phyloP scores from a whole-genome alignment of 495 filamentous ascomycete species.

The Aspergillus heteromorphus region DNA sequence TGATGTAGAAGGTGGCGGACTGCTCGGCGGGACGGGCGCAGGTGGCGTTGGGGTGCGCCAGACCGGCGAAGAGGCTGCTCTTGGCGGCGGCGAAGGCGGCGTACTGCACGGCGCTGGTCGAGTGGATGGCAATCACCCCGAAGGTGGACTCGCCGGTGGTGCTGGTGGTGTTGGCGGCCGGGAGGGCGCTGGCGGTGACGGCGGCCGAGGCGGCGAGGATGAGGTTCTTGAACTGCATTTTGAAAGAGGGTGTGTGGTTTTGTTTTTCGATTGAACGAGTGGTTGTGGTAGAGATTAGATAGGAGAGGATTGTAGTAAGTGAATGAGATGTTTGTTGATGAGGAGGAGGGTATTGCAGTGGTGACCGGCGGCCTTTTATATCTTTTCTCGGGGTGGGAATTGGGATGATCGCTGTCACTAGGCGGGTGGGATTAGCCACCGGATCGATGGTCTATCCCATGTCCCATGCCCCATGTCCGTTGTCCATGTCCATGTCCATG shows the following conservation, averaged over 20 bases:
- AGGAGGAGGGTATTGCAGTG: neutral
- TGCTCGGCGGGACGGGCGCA: slow-evolving; percentile 35
- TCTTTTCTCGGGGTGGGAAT: neutral
- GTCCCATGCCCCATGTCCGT: too few relatives aligned
- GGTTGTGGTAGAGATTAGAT: neutral
- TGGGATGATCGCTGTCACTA: too few relatives aligned
- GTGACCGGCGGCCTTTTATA: neutral
- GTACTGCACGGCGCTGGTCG: slow-evolving; percentile 42
- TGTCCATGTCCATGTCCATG: too few relatives aligned
- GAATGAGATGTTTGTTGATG: slow-evolving; percentile 3
- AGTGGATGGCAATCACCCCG: slow-evolving; percentile 42
- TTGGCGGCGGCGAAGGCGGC: slow-evolving; percentile 34
- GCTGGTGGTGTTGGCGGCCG: slow-evolving; percentile 13
- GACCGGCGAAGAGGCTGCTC: slow-evolving; percentile 39
- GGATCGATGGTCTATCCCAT: too few relatives aligned
- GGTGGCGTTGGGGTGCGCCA: slow-evolving; percentile 36
- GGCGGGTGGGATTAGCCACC: too few relatives aligned
- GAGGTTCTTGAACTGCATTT: slow-evolving; percentile 28
- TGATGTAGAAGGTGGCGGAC: slow-evolving; percentile 44
- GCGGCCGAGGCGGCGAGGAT: slow-evolving; percentile 21
- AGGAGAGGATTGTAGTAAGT: neutral
- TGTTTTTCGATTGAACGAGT: neutral
- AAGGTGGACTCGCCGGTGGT: slow-evolving; percentile 39
- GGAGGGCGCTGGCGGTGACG: slow-evolving; percentile 21
- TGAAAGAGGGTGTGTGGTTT: neutral